These are phyloP conservation scores for Brassica carinata DNA, from an alignment of 345 rosid species.

Conservation along the genomic window DNA sequence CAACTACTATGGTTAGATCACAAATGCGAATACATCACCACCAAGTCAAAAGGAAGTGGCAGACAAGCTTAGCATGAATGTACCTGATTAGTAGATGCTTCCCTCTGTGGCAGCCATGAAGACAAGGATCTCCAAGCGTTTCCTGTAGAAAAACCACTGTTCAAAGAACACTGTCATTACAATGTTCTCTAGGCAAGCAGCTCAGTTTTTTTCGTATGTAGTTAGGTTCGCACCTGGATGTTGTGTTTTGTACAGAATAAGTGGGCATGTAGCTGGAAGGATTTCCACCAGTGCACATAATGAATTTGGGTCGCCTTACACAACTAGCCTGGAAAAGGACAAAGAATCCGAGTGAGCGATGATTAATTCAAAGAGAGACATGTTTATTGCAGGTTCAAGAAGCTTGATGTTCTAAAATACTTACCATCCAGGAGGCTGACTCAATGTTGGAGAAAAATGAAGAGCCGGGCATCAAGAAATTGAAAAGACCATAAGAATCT, in stretches of 20 bases:
- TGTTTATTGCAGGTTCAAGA: conserved; percentile 11
- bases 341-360: not conserved
- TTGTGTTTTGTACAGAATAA: conserved; percentile 58
- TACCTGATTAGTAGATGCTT: conserved; percentile 69
- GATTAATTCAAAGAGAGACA: not conserved
- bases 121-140: conserved; percentile 83
- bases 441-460: conserved; percentile 80
- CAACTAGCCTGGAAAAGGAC: conserved; percentile 65
- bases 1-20: conserved; percentile 18
- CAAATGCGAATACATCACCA: no score
- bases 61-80: not conserved
- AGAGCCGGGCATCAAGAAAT: conserved; percentile 78
- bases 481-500: conserved; percentile 86
- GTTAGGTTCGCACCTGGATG: conserved; percentile 54
- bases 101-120: conserved; percentile 86
- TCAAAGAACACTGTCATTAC: conserved; percentile 26
- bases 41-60: not conserved
- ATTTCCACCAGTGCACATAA: conserved; percentile 85
- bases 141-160: conserved; percentile 76
- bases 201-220: conserved; percentile 7
- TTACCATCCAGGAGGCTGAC: conserved; percentile 83
- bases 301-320: conserved; percentile 81
- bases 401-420: conserved; percentile 28
- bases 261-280: conserved; percentile 72
- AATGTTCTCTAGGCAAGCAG: conserved; percentile 11